These are phyloP conservation scores for Teratosphaeria nubilosa DNA, from an alignment of 2,329 filamentous ascomycete species.

Conservation along the genomic window DNA sequence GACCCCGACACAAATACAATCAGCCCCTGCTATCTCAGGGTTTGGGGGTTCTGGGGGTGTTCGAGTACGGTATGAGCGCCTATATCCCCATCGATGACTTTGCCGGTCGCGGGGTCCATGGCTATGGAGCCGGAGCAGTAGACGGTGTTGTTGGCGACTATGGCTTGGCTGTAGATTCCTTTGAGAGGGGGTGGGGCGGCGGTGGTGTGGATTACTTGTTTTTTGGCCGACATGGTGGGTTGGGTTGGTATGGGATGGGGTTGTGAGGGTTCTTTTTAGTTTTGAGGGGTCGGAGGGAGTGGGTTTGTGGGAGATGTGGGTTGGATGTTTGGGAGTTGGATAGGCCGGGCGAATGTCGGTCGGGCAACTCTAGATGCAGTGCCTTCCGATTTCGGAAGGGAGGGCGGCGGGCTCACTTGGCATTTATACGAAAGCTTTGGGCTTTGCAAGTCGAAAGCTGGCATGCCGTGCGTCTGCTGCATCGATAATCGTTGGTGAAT, in stretches of 20 bases:
- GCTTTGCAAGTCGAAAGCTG: no score
- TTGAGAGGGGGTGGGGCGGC: slow-evolving; percentile 18
- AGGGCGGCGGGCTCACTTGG: background rate
- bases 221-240: slow-evolving; percentile 7
- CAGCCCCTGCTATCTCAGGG: no score
- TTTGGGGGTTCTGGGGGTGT: no score
- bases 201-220: slow-evolving; percentile 18
- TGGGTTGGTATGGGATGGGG: no score
- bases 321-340: background rate
- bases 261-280: background rate
- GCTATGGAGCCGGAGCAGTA: slow-evolving; percentile 59
- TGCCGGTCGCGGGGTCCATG: slow-evolving; percentile 44
- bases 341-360: background rate
- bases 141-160: slow-evolving; percentile 50
- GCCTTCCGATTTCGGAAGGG: background rate
- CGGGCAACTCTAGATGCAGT: background rate
- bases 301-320: background rate
- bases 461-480: no score
- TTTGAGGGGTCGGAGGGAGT: no score
- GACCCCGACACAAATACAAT: no score
- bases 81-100: slow-evolving; percentile 11
- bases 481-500: no score
- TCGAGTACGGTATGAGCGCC: slow-evolving; percentile 11
- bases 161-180: slow-evolving; percentile 25
- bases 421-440: no score